Evolutionary conservation across 1,284 basidiomycete species (phyloP).

Genomic region (Sanghuangporus baumii): DNA sequence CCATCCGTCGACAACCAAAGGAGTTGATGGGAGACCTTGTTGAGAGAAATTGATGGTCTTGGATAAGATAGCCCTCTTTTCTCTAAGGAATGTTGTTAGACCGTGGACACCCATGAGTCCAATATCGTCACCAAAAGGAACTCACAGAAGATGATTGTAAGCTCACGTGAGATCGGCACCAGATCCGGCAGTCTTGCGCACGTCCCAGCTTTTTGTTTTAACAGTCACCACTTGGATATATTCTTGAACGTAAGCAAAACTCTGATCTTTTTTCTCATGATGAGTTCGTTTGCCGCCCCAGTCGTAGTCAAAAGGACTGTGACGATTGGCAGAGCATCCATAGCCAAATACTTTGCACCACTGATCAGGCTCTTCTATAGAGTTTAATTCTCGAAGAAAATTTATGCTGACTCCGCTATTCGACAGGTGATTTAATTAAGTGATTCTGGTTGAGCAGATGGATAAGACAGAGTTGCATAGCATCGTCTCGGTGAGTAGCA

Average conservation of each 20-base stretch:
- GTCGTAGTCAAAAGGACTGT: conserved; percentile 22
- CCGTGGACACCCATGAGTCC: conserved; percentile 74
- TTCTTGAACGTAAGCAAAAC: neutral
- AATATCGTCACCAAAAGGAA: no score
- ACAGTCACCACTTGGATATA: neutral
- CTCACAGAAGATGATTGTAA: neutral
- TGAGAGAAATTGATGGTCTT: conserved; percentile 38
- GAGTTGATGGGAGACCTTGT: conserved; percentile 16
- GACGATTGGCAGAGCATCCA: conserved; percentile 22
- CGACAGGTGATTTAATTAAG: neutral
- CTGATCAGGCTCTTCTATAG: conserved; percentile 14
- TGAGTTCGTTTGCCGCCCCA: conserved; percentile 24
- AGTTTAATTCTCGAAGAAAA: neutral
- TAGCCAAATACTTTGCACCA: conserved; percentile 23
- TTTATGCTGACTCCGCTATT: neutral
- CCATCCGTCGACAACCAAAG: conserved; percentile 80
- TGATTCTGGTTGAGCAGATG: neutral
- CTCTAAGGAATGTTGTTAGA: conserved; percentile 72
- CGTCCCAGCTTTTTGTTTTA: neutral
- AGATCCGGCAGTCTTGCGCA: neutral
- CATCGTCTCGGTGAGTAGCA: neutral
- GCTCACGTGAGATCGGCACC: neutral
- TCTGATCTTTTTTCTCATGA: conserved; percentile 6
- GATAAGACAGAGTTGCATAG: neutral
- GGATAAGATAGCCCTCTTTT: conserved; percentile 60